phyloP scores from a whole-genome alignment of 768 basidiomycete genomes.

The Tulasnella calospora region DNA sequence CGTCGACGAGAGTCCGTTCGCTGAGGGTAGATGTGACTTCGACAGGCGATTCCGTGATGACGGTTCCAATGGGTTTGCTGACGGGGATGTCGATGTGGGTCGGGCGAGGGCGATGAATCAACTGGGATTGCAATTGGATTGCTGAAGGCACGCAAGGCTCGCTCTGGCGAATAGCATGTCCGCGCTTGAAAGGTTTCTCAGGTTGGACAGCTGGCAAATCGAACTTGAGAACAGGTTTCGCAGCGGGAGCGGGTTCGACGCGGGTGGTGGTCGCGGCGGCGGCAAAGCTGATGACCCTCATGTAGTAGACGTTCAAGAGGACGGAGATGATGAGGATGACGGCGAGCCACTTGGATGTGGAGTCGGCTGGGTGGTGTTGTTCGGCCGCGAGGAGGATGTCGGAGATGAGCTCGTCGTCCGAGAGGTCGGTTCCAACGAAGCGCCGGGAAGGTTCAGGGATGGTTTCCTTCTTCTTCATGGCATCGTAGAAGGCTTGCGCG shows the following conservation, averaged over 20 bases:
- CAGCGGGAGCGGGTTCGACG: slow-evolving; percentile 31
- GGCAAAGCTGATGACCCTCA: slow-evolving; percentile 54
- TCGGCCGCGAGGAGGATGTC: slow-evolving; percentile 86
- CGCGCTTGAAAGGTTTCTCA: slow-evolving; percentile 46
- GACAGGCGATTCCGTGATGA: neutral
- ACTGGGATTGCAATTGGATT: neutral
- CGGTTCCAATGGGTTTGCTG: neutral
- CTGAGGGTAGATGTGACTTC: neutral
- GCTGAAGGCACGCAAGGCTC: slow-evolving; percentile 1
- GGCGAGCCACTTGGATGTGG: slow-evolving; percentile 92
- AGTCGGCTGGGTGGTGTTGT: slow-evolving; percentile 88
- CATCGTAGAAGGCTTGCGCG: slow-evolving; percentile 66
- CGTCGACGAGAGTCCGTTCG: neutral
- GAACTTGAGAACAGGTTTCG: neutral
- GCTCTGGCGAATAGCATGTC: neutral
- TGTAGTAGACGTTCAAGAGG: slow-evolving; percentile 84
- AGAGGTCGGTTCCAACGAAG: neutral
- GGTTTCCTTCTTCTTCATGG: slow-evolving; percentile 42
- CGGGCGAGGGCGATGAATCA: neutral
- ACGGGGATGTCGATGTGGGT: slow-evolving; percentile 5
- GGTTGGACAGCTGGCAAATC: slow-evolving; percentile 33
- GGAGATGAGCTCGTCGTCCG: slow-evolving; percentile 44
- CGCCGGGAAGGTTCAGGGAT: slow-evolving; percentile 15
- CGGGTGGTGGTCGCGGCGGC: slow-evolving; percentile 9
- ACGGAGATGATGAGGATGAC: slow-evolving; percentile 79